Conservation (phyloP, 2,329 filamentous ascomycete species). For the Blastomyces parvus region DNA sequence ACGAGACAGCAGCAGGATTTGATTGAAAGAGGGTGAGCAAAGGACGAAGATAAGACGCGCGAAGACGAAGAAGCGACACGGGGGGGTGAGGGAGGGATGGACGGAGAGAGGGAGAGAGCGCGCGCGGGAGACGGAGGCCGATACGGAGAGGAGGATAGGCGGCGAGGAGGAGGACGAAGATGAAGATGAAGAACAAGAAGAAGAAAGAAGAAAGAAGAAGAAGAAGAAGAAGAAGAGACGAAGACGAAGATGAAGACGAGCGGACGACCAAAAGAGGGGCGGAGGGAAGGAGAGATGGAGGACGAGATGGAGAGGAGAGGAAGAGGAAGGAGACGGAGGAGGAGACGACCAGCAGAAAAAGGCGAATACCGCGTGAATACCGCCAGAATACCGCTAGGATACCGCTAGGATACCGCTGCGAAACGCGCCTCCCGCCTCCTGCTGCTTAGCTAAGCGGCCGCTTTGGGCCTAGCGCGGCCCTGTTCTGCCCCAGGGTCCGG, state of each 20-base stretch:
- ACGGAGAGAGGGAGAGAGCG: conserved; percentile 8
- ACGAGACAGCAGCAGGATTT: not conserved
- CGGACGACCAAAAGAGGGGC: conserved; percentile 20
- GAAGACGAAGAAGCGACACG: conserved; percentile 11
- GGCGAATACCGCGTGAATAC: too few relatives aligned
- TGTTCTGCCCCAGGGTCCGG: not conserved
- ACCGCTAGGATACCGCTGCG: too few relatives aligned
- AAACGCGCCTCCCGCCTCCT: not conserved
- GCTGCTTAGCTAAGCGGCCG: not conserved
- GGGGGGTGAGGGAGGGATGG: conserved; percentile 11
- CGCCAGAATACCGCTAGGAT: not conserved
- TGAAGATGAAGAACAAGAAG: conserved; percentile 12
- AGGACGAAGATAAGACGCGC: conserved; percentile 2
- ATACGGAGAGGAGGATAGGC: conserved; percentile 12
- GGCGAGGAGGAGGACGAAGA: conserved; percentile 9
- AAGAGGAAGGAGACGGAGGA: conserved; percentile 9
- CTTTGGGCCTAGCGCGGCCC: not conserved
- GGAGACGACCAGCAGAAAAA: too few relatives aligned
- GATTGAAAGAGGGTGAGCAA: not conserved
- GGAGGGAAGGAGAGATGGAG: conserved; percentile 20
- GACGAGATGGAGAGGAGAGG: conserved; percentile 16
- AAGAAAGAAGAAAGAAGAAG: conserved; percentile 11
- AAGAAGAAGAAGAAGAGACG: conserved; percentile 12
- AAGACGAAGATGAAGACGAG: conserved; percentile 18
- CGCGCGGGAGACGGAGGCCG: conserved; percentile 1